These are phyloP conservation scores for Fusarium sp. DNA, from an alignment of 2,329 filamentous ascomycete species.

Conservation along the genomic window DNA sequence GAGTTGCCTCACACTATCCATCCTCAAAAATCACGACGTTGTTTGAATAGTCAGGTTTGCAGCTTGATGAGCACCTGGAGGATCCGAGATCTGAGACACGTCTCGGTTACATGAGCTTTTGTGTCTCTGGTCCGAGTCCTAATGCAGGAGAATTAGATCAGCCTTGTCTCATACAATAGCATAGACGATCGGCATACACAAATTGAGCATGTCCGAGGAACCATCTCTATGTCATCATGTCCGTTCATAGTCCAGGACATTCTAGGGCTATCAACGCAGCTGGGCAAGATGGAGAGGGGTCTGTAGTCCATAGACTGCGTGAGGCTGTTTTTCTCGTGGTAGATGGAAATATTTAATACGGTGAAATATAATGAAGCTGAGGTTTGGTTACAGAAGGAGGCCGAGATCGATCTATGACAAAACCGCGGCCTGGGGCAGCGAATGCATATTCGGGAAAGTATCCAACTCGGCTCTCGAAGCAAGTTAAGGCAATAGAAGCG, in stretches of 20 bases:
- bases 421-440: conserved; percentile 1
- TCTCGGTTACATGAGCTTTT: conserved; percentile 1
- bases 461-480: conserved; percentile 4
- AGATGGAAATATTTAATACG: neutral
- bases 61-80: too few species aligned
- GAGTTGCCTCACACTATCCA: too few species aligned
- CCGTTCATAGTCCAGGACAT: neutral
- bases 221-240: neutral
- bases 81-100: too few species aligned
- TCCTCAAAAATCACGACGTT: too few species aligned
- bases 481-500: conserved; percentile 4
- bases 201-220: neutral
- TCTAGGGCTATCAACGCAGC: neutral
- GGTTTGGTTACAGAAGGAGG: conserved; percentile 2
- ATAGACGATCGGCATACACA: neutral
- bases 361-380: conserved; percentile 1
- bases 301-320: conserved; percentile 1
- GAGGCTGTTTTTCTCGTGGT: conserved; percentile 2
- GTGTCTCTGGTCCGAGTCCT: neutral
- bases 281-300: neutral
- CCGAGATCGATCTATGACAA: neutral
- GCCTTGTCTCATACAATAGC: neutral
- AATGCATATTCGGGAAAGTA: conserved; percentile 3
- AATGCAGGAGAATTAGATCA: neutral
- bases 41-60: too few species aligned